Evolutionary conservation across 225 moss, liverwort and hornwort genomes (phyloP).

Genomic region (Physcomitrellopsis africana): DNA sequence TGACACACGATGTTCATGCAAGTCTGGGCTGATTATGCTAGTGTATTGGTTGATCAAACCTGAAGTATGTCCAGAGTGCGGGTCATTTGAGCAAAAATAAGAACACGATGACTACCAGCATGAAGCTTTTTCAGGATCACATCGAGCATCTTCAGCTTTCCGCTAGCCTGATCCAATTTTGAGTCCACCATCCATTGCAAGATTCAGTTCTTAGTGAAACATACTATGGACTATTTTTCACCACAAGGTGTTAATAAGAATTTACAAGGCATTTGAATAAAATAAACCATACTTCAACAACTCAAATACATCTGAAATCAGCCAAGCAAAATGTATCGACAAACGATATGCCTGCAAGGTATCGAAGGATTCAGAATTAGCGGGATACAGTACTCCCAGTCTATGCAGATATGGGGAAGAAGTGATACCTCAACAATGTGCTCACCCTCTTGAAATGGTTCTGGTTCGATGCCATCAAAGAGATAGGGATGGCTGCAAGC

Average conservation of each 20-base stretch:
- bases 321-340: not conserved
- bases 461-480: constrained; percentile 93
- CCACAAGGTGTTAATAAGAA: constrained; percentile 4
- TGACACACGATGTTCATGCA: not conserved
- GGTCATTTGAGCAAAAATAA: constrained; percentile 95
- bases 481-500: constrained; percentile 97
- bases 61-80: constrained; percentile 95
- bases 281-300: constrained; percentile 14
- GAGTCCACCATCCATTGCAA: not conserved
- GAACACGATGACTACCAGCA: constrained; percentile 75
- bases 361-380: constrained; percentile 10
- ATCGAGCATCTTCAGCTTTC: constrained; percentile 82
- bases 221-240: constrained; percentile 2
- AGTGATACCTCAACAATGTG: constrained; percentile 76
- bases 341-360: not conserved
- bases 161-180: constrained; percentile 72
- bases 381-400: not conserved
- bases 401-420: not conserved
- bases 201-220: not conserved
- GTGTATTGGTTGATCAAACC: constrained; percentile 47
- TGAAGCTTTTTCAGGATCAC: constrained; percentile 66
- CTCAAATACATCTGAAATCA: constrained; percentile 12
- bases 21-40: constrained; percentile 6
- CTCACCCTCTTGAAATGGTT: constrained; percentile 94
- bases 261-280: constrained; percentile 5